Percentiles rank a stretch among this genome's conserved stretches.
phyloP scores from a whole-genome alignment of 768 basidiomycete genomes.

The Xerocomellus chrysenteron region DNA sequence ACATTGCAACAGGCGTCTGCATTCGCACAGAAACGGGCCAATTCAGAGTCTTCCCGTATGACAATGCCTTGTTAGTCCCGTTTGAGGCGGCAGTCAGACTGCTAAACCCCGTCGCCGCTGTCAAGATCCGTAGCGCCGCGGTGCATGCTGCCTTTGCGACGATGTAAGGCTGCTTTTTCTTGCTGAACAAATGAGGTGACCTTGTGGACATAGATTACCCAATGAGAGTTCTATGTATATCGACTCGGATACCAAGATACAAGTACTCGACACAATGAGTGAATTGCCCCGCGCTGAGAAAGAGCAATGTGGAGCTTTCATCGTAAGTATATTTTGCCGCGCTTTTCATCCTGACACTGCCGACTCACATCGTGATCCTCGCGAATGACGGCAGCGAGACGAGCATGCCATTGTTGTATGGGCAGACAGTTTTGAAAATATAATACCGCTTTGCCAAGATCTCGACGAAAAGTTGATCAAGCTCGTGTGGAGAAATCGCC shows the following conservation, averaged over 20 bases:
- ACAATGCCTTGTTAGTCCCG: slow-evolving; percentile 69
- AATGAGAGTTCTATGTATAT: slow-evolving; percentile 62
- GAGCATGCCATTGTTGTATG: slow-evolving; percentile 80
- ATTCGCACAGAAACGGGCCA: slow-evolving; percentile 63
- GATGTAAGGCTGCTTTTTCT: slow-evolving; percentile 44
- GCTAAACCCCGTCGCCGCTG: slow-evolving; percentile 81
- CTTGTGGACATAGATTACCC: slow-evolving; percentile 40
- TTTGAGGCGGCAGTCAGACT: slow-evolving; percentile 74
- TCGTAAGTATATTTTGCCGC: slow-evolving; percentile 47
- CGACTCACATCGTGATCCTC: neutral
- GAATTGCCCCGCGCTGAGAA: slow-evolving; percentile 79
- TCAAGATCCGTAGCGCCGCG: slow-evolving; percentile 78
- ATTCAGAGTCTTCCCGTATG: slow-evolving; percentile 82
- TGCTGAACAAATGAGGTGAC: neutral
- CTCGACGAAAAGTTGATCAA: slow-evolving; percentile 79
- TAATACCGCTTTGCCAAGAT: slow-evolving; percentile 68
- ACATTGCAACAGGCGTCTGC: slow-evolving; percentile 74
- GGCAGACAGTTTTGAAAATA: slow-evolving; percentile 78
- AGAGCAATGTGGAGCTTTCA: slow-evolving; percentile 88
- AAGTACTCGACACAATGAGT: slow-evolving; percentile 70
- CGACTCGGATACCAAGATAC: slow-evolving; percentile 79
- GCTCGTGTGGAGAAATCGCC: slow-evolving; percentile 66
- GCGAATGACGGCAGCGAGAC: slow-evolving; percentile 54
- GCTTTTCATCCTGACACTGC: neutral
- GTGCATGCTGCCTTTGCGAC: slow-evolving; percentile 74